phyloP scores from a whole-genome alignment of 2,329 filamentous ascomycete species.

The Colletotrichum eleusines region DNA sequence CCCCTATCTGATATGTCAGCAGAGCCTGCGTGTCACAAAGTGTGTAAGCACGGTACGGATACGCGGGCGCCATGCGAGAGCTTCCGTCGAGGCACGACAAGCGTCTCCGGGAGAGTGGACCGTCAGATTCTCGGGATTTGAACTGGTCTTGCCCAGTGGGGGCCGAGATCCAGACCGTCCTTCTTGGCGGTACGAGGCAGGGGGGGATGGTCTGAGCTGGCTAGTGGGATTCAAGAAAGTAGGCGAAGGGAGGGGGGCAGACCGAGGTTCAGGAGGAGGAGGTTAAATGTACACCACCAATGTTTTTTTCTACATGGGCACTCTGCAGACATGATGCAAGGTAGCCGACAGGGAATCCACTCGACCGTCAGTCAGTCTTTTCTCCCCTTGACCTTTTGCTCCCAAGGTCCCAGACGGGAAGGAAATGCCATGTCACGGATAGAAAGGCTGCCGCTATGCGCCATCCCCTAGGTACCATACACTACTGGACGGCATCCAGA shows the following conservation, averaged over 20 bases:
- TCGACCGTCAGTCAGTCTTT: background rate
- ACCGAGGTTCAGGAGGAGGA: conserved; percentile 8
- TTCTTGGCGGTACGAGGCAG: conserved; percentile 19
- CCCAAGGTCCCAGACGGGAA: background rate
- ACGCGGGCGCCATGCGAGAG: background rate
- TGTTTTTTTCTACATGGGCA: background rate
- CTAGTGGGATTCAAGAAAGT: background rate
- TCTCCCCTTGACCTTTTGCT: background rate
- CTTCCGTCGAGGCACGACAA: conserved; percentile 1
- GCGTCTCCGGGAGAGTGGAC: conserved; percentile 19
- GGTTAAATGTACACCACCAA: background rate
- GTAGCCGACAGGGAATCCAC: background rate
- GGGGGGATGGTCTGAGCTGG: background rate
- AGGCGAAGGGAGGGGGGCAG: conserved; percentile 1
- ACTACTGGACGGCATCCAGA: background rate
- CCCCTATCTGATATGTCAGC: background rate
- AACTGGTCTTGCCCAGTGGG: conserved; percentile 29
- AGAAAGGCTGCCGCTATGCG: background rate
- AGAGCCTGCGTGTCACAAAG: background rate
- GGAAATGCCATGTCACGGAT: conserved; percentile 14
- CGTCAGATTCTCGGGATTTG: conserved; percentile 29
- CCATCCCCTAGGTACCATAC: background rate
- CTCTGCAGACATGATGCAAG: background rate
- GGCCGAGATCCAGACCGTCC: conserved; percentile 18
- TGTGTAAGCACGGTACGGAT: background rate